Conservation (phyloP, 2,329 filamentous ascomycete species). For the Zopfia rhizophila region DNA sequence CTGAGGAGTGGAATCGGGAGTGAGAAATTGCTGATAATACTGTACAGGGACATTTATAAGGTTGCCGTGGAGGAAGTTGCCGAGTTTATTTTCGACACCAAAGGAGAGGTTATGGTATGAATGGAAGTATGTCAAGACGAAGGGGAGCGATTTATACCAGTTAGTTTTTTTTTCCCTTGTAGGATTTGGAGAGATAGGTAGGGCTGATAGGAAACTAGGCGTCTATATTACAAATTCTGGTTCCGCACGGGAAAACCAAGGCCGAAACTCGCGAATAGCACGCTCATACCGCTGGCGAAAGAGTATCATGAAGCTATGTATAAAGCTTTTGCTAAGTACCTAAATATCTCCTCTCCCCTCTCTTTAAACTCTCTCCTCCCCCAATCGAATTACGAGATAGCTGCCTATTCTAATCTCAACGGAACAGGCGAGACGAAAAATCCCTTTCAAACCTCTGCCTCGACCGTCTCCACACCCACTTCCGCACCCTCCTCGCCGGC, state of each 20-base stretch:
- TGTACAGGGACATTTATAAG: slow-evolving; percentile 26
- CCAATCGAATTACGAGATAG: slow-evolving; percentile 19
- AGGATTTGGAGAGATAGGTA: too few species aligned
- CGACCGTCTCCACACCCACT: slow-evolving; percentile 61
- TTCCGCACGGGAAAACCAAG: slow-evolving; percentile 24
- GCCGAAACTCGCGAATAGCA: slow-evolving; percentile 51
- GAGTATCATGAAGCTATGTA: slow-evolving; percentile 71
- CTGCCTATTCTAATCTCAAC: slow-evolving; percentile 2
- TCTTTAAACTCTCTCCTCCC: slow-evolving; percentile 3
- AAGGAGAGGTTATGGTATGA: slow-evolving; percentile 20
- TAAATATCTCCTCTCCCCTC: slow-evolving; percentile 1
- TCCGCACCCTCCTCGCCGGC: slow-evolving; percentile 64
- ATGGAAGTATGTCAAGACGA: slow-evolving; percentile 20
- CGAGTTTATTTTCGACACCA: not conserved
- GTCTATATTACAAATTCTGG: slow-evolving; percentile 21
- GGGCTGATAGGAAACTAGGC: too few species aligned
- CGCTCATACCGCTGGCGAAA: slow-evolving; percentile 64
- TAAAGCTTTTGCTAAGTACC: slow-evolving; percentile 64
- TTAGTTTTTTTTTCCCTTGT: too few species aligned
- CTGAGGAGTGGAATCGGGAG: not conserved
- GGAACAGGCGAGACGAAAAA: slow-evolving; percentile 56
- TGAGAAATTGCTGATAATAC: not conserved
- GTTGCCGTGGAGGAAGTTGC: not conserved
- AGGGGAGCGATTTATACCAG: slow-evolving; percentile 2
- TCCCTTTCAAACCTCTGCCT: slow-evolving; percentile 66